Conservation (phyloP, 352 stramenopile genomes). For the Globisporangium megalacanthum region DNA sequence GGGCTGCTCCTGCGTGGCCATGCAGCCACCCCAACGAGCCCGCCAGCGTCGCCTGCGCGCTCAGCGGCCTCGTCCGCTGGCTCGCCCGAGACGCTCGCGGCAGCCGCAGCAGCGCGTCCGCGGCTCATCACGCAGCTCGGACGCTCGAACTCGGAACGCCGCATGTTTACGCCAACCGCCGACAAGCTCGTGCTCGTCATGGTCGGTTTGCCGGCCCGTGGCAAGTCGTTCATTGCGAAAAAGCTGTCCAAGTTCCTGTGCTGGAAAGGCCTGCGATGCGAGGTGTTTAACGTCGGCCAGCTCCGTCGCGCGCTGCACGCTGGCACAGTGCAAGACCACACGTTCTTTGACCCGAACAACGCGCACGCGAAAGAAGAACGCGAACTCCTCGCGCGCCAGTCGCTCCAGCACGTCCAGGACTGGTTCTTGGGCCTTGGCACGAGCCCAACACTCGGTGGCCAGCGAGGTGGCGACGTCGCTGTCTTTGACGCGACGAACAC, state of each 20-base stretch:
- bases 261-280: constrained; percentile 72
- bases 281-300: constrained; percentile 95
- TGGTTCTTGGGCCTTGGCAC: constrained; percentile 39
- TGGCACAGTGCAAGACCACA: constrained; percentile 63
- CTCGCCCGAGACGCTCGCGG: constrained; percentile 1
- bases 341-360: constrained; percentile 93
- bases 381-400: constrained; percentile 76
- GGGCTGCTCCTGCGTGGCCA: constrained; percentile 1
- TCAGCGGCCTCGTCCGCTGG: constrained; percentile 10
- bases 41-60: constrained; percentile 12
- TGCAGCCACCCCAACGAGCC: background rate
- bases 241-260: constrained; percentile 80
- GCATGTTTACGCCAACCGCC: constrained; percentile 71
- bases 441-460: background rate
- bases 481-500: constrained; percentile 91
- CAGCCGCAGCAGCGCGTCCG: constrained; percentile 3
- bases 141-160: constrained; percentile 54
- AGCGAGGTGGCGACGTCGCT: constrained; percentile 71
- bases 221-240: constrained; percentile 96
- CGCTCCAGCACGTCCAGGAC: constrained; percentile 55
- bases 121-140: constrained; percentile 9
- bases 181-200: constrained; percentile 96
- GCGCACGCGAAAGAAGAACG: constrained; percentile 61
- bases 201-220: constrained; percentile 91
- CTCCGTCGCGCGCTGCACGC: constrained; percentile 82